phyloP scores from a whole-genome alignment of 2,329 filamentous ascomycete species.

The Exophiala phaeomuriformis region DNA sequence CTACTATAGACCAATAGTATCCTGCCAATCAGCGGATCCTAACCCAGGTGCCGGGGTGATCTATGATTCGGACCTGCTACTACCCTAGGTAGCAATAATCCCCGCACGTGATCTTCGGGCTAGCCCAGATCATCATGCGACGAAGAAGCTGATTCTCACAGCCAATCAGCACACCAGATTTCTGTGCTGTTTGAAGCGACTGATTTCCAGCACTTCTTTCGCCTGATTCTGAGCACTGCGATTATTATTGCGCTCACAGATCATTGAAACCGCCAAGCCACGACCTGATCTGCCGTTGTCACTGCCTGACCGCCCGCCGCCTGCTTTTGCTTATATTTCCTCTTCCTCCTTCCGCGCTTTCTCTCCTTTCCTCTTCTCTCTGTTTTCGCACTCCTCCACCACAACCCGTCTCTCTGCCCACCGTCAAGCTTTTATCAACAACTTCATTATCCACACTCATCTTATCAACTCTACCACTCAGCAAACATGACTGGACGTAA shows the following conservation, averaged over 20 bases:
- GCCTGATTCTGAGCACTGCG: conserved; percentile 7
- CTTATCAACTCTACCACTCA: conserved; percentile 30
- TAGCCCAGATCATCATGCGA: background rate
- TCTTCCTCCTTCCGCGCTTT: conserved; percentile 8
- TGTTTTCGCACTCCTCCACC: conserved; percentile 19
- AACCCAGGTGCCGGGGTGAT: no score
- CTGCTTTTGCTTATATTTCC: conserved; percentile 19
- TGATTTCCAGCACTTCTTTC: conserved; percentile 21
- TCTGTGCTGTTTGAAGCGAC: conserved; percentile 1
- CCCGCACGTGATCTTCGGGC: conserved; percentile 3
- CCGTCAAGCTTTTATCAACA: conserved; percentile 25
- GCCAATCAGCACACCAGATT: conserved; percentile 16
- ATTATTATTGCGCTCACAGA: conserved; percentile 10
- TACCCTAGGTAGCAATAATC: no score
- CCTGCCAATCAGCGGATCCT: no score
- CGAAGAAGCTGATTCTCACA: conserved; percentile 12
- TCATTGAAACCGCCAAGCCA: conserved; percentile 18
- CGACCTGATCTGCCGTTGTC: conserved; percentile 15
- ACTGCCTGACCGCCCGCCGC: background rate
- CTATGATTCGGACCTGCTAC: background rate
- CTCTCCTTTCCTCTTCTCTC: conserved; percentile 14
- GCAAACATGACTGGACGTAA: conserved; percentile 55
- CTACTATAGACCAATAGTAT: no score
- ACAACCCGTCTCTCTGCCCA: conserved; percentile 10
- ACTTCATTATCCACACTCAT: conserved; percentile 26